Conservation (phyloP, 306 rosid species). For the Quercus ilex region DNA sequence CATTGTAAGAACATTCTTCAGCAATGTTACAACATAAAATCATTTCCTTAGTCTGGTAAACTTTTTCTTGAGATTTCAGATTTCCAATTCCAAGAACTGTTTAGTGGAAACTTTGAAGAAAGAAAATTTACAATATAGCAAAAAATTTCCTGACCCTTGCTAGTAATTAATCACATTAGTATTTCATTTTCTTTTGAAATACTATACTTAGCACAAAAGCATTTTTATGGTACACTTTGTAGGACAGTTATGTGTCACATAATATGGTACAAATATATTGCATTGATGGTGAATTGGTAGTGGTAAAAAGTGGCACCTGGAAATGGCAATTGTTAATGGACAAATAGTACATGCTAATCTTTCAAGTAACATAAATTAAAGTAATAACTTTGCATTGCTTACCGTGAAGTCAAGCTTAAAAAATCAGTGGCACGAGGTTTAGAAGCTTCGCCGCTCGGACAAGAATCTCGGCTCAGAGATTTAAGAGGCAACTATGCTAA, state of each 20-base stretch:
- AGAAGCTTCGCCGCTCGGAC: constrained; percentile 53
- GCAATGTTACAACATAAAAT: too few species aligned
- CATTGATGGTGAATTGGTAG: too few species aligned
- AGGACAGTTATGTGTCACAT: too few species aligned
- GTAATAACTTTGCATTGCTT: neutral
- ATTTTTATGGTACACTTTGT: too few species aligned
- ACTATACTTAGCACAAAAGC: too few species aligned
- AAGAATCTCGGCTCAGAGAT: constrained; percentile 29
- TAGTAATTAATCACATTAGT: too few species aligned
- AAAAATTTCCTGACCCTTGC: too few species aligned
- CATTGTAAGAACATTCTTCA: too few species aligned
- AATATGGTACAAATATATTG: too few species aligned
- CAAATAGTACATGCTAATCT: neutral
- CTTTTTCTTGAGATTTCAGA: neutral
- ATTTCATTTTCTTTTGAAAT: too few species aligned
- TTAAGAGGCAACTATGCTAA: constrained; percentile 28
- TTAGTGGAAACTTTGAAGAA: neutral
- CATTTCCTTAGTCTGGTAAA: too few species aligned
- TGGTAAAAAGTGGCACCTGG: neutral
- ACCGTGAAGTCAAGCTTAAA: constrained; percentile 8
- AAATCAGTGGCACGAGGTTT: constrained; percentile 35
- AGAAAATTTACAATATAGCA: too few species aligned
- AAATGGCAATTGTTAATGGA: neutral
- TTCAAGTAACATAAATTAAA: neutral
- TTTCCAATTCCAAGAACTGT: neutral